Conservation (phyloP, 2,329 filamentous ascomycete species). For the Cytospora chrysosperma region DNA sequence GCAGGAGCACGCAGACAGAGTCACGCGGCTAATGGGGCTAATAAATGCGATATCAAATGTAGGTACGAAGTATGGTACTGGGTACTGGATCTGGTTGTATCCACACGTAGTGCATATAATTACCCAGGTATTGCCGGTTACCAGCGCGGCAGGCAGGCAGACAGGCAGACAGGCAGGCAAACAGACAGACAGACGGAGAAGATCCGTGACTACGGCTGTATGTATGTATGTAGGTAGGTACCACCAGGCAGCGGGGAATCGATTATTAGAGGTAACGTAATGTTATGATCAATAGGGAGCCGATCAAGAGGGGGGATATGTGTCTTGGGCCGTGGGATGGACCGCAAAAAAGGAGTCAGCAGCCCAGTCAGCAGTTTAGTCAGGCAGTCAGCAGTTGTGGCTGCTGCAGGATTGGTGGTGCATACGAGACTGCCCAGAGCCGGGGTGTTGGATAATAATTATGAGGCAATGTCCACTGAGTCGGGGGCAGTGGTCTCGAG, state of each 20-base stretch:
- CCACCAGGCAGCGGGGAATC: not conserved
- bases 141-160: not conserved
- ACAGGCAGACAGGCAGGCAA: too few relatives aligned
- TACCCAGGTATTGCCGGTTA: not conserved
- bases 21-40: not conserved
- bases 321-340: not conserved
- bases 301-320: not conserved
- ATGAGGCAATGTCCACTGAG: not conserved
- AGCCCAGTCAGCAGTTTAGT: not conserved
- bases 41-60: too few relatives aligned
- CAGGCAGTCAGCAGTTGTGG: too few relatives aligned
- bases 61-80: too few relatives aligned
- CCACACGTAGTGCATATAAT: too few relatives aligned
- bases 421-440: too few relatives aligned
- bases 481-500: conserved; percentile 4
- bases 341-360: not conserved
- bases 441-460: too few relatives aligned
- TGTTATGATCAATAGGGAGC: not conserved
- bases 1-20: not conserved
- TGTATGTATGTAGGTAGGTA: too few relatives aligned
- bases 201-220: not conserved
- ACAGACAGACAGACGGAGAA: not conserved
- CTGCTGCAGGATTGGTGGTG: too few relatives aligned
- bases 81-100: too few relatives aligned
- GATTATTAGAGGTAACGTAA: conserved; percentile 16